Percentiles rank a stretch among this genome's conserved stretches.
Evolutionary conservation across 345 rosid genomes (phyloP).

Genomic region (Citrus inodora): DNA sequence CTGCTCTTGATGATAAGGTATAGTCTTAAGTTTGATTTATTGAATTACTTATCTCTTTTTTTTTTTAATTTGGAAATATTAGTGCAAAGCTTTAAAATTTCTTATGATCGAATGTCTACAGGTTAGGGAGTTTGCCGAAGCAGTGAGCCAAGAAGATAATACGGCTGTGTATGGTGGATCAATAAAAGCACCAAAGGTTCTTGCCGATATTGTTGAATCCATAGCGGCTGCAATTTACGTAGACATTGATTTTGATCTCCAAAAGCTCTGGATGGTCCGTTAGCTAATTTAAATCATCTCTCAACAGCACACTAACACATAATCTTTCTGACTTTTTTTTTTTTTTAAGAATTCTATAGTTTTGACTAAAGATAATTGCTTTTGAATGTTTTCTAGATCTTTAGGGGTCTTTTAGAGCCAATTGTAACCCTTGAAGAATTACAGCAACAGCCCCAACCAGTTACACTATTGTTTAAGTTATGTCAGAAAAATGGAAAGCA

Average conservation of each 20-base stretch:
- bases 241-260: conserved; percentile 55
- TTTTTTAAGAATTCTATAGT: background rate
- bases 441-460: conserved; percentile 67
- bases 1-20: conserved; percentile 52
- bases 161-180: conserved; percentile 51
- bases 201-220: conserved; percentile 77
- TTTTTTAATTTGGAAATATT: background rate
- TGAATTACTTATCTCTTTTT: background rate
- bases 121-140: conserved; percentile 59
- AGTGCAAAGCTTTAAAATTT: background rate
- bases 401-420: conserved; percentile 69
- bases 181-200: conserved; percentile 77
- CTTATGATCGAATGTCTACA: conserved; percentile 7
- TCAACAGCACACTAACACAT: background rate
- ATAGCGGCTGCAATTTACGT: conserved; percentile 69
- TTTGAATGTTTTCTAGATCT: conserved; percentile 40
- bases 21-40: too few relatives aligned
- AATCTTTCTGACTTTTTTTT: background rate
- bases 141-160: conserved; percentile 49
- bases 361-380: background rate
- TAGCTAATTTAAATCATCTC: background rate
- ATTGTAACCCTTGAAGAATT: conserved; percentile 50
- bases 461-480: conserved; percentile 44
- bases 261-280: conserved; percentile 69
- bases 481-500: conserved; percentile 69